Conservation (phyloP, 371 early-diverging fungal genomes). For the Cokeromyces recurvatus region DNA sequence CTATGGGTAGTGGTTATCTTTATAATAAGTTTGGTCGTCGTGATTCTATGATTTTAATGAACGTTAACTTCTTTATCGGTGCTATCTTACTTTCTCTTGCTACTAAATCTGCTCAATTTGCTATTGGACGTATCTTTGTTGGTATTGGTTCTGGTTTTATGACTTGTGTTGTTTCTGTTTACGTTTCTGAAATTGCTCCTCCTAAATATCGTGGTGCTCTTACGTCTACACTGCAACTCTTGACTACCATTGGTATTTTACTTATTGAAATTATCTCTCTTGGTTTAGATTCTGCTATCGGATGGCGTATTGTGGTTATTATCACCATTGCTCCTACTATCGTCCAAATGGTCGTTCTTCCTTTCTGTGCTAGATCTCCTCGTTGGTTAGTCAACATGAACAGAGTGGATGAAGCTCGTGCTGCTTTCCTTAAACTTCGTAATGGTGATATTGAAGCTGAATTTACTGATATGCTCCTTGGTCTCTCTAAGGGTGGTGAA, state of each 20-base stretch:
- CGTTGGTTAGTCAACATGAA: slow-evolving; percentile 61
- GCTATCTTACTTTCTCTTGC: slow-evolving; percentile 55
- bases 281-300: slow-evolving; percentile 54
- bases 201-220: slow-evolving; percentile 69
- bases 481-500: slow-evolving; percentile 32
- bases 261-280: slow-evolving; percentile 59
- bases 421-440: slow-evolving; percentile 53
- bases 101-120: slow-evolving; percentile 1
- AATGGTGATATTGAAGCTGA: slow-evolving; percentile 59
- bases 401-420: slow-evolving; percentile 57
- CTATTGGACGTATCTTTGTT: slow-evolving; percentile 62
- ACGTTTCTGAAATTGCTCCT: slow-evolving; percentile 80
- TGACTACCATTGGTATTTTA: slow-evolving; percentile 73
- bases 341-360: slow-evolving; percentile 63
- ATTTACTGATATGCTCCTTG: slow-evolving; percentile 53
- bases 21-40: slow-evolving; percentile 65
- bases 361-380: slow-evolving; percentile 75
- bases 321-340: slow-evolving; percentile 62
- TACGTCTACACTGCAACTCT: slow-evolving; percentile 71
- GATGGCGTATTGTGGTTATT: slow-evolving; percentile 64
- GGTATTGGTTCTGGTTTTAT: slow-evolving; percentile 84
- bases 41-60: slow-evolving; percentile 60
- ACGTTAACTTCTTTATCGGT: slow-evolving; percentile 61
- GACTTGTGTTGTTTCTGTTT: slow-evolving; percentile 75
- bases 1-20: slow-evolving; percentile 53